These are phyloP conservation scores for Phytopythium kandeliae DNA, from an alignment of 352 stramenopile species.

Conservation along the genomic window DNA sequence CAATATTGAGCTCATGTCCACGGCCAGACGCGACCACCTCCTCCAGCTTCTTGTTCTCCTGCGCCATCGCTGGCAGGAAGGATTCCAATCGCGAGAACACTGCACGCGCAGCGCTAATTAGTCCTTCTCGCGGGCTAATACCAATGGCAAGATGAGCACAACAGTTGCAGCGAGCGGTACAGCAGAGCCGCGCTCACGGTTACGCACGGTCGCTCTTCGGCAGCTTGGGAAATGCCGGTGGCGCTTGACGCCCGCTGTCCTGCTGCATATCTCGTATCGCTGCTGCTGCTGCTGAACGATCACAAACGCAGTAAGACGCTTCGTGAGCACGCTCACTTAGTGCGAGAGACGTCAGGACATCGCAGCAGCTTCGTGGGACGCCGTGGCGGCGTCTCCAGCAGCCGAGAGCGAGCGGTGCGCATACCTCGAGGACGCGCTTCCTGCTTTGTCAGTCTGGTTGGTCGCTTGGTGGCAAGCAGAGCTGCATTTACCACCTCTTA, in stretches of 20 bases:
- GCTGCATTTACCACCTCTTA: background rate
- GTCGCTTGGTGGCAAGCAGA: background rate
- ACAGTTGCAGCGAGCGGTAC: background rate
- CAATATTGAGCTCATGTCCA: constrained; percentile 69
- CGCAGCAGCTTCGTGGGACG: background rate
- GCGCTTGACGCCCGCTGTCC: constrained; percentile 13
- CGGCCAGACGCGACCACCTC: constrained; percentile 48
- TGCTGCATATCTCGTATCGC: background rate
- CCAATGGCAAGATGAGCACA: background rate
- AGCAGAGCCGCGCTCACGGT: background rate
- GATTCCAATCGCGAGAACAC: constrained; percentile 71
- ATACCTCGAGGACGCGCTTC: background rate
- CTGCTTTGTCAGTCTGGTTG: background rate
- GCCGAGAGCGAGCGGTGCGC: background rate
- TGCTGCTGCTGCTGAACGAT: background rate
- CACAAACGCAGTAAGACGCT: background rate
- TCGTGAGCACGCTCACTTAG: background rate
- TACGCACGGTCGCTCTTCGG: constrained; percentile 61
- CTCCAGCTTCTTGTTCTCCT: constrained; percentile 73
- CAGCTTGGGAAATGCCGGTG: constrained; percentile 34
- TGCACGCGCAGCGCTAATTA: constrained; percentile 9
- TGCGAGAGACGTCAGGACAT: too few species aligned
- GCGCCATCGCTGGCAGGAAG: constrained; percentile 67
- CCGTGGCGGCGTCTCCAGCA: background rate
- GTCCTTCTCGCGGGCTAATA: background rate